Conservation (phyloP, 441 rosid genomes). For the Theobroma grandiflorum region DNA sequence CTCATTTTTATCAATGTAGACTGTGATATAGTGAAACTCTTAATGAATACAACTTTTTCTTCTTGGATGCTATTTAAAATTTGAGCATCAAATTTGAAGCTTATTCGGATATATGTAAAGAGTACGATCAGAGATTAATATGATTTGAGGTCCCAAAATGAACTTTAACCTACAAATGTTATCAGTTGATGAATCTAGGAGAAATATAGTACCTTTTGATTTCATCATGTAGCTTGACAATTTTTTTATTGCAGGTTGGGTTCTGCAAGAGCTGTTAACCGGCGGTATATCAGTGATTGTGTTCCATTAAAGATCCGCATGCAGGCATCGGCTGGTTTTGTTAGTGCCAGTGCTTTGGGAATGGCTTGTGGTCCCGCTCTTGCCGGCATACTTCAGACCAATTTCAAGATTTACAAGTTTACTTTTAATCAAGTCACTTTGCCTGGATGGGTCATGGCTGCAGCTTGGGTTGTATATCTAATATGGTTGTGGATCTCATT, state of each 20-base stretch:
- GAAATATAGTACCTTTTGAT: background rate
- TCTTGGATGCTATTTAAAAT: constrained; percentile 6
- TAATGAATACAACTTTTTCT: background rate
- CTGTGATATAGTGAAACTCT: background rate
- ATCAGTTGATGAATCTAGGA: background rate
- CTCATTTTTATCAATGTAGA: background rate
- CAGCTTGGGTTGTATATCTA: constrained; percentile 90
- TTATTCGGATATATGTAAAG: background rate
- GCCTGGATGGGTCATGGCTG: constrained; percentile 99
- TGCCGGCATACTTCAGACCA: constrained; percentile 87
- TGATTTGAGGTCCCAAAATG: background rate
- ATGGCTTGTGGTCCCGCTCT: constrained; percentile 99
- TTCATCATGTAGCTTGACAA: constrained; percentile 26
- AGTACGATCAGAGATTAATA: background rate
- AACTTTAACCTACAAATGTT: constrained; percentile 11
- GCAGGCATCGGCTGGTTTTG: constrained; percentile 99
- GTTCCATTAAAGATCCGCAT: constrained; percentile 87
- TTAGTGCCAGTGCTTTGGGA: constrained; percentile 99
- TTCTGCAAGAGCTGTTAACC: constrained; percentile 98
- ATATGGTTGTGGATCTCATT: constrained; percentile 84
- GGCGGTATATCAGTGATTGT: constrained; percentile 97
- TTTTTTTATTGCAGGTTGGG: constrained; percentile 69
- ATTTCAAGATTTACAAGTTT: constrained; percentile 77
- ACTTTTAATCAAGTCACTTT: constrained; percentile 83
- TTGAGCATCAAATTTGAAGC: background rate